Percentiles rank a stretch among this genome's conserved stretches.
Evolutionary conservation across 495 filamentous ascomycete genomes (phyloP).

Genomic region (Podospora australis): DNA sequence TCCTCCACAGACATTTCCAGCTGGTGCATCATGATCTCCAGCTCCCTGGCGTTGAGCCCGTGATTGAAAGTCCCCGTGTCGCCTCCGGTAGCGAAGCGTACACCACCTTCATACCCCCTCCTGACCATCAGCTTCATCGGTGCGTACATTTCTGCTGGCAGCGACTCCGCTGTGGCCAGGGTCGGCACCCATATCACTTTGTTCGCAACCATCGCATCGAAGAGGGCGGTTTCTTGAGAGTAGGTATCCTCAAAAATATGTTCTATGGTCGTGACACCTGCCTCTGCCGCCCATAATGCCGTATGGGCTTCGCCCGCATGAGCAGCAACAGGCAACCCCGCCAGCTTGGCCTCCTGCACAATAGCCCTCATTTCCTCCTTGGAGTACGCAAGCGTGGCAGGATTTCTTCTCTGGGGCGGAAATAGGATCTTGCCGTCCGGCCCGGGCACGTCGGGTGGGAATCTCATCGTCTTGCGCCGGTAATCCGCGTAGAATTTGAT

Average conservation of each 20-base stretch:
- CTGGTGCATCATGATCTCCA: conserved; percentile 47
- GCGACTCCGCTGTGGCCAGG: conserved; percentile 34
- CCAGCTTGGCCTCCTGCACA: conserved; percentile 38
- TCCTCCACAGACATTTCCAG: conserved; percentile 45
- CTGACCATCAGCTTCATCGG: conserved; percentile 24
- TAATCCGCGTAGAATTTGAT: conserved; percentile 52
- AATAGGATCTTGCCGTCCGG: conserved; percentile 18
- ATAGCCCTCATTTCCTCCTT: conserved; percentile 48
- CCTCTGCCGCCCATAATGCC: conserved; percentile 40
- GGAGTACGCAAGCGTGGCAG: conserved; percentile 35
- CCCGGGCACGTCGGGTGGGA: conserved; percentile 24
- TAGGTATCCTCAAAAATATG: conserved; percentile 39
- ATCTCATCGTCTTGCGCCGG: conserved; percentile 40
- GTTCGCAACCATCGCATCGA: conserved; percentile 33
- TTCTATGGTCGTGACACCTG: conserved; percentile 47
- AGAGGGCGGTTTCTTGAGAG: conserved; percentile 26
- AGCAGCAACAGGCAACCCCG: conserved; percentile 38
- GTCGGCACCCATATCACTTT: conserved; percentile 46
- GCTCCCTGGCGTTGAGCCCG: conserved; percentile 42
- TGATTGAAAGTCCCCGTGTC: conserved; percentile 48
- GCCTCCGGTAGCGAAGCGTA: conserved; percentile 42
- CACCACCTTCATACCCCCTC: conserved; percentile 25
- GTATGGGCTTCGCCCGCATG: conserved; percentile 38
- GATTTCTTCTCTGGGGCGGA: conserved; percentile 31
- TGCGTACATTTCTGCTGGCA: conserved; percentile 15